A percentile compares a stretch with the other conserved stretches of the same genome.
Evolutionary conservation across 306 rosid species (phyloP).

Genomic region (Rosa rugosa): DNA sequence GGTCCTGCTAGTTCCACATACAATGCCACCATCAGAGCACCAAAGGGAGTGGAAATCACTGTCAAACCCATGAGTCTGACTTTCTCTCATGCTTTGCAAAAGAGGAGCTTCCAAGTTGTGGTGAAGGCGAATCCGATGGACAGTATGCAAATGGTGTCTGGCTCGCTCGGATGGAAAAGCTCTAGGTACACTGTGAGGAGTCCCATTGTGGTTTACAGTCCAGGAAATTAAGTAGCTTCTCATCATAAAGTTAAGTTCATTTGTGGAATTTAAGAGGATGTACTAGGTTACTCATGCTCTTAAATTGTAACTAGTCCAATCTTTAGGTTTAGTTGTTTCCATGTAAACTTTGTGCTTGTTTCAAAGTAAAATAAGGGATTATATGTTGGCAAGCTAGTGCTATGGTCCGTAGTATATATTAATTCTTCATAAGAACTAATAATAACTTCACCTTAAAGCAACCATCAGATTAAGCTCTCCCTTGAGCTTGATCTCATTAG

Average conservation of each 20-base stretch:
- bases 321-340: neutral
- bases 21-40: conserved; percentile 58
- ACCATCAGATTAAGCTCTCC: neutral
- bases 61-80: conserved; percentile 50
- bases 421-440: neutral
- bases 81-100: conserved; percentile 48
- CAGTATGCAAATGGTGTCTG: conserved; percentile 45
- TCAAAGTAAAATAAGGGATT: neutral
- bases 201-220: conserved; percentile 65
- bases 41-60: conserved; percentile 59
- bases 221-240: conserved; percentile 9
- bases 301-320: neutral
- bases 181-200: conserved; percentile 56
- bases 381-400: neutral
- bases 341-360: neutral
- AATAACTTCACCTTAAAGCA: neutral
- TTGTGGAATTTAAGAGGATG: neutral
- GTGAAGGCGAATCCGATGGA: conserved; percentile 61
- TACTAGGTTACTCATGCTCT: neutral
- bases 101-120: conserved; percentile 65
- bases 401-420: neutral
- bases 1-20: conserved; percentile 51
- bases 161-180: conserved; percentile 61
- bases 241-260: conserved; percentile 3
- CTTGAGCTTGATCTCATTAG: neutral